Evolutionary conservation across 2,329 filamentous ascomycete species (phyloP).

Genomic region (Sporothrix protearum): DNA sequence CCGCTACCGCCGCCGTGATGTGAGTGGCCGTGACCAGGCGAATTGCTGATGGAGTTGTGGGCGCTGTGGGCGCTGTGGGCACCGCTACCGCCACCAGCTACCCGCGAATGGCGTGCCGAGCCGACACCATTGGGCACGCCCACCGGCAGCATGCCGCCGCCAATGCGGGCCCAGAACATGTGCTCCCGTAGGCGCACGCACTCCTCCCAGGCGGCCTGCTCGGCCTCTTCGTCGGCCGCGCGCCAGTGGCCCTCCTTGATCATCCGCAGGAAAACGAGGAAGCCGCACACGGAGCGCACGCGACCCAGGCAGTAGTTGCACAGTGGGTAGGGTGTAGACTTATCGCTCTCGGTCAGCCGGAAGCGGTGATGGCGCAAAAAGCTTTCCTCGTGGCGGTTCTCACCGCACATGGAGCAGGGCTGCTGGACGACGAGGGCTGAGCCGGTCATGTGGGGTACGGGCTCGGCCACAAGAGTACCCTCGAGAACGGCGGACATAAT

Average conservation of each 20-base stretch:
- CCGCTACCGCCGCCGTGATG: too few species aligned
- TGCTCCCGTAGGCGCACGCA: conserved; percentile 83
- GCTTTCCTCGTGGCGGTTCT: conserved; percentile 65
- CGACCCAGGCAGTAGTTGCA: conserved; percentile 84
- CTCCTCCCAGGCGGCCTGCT: conserved; percentile 91
- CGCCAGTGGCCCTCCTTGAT: conserved; percentile 91
- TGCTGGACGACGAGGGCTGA: conserved; percentile 31
- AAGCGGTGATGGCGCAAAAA: conserved; percentile 83
- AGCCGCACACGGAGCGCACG: conserved; percentile 85
- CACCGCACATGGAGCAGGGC: conserved; percentile 80
- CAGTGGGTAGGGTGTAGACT: conserved; percentile 81
- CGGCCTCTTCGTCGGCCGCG: conserved; percentile 75
- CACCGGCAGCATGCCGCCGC: conserved; percentile 80
- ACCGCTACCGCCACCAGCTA: conserved; percentile 5
- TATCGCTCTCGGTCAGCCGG: conserved; percentile 79
- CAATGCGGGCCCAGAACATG: conserved; percentile 95
- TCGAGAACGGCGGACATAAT: conserved; percentile 81
- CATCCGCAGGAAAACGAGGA: conserved; percentile 85
- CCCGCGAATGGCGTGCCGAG: conserved; percentile 14
- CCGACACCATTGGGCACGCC: neutral
- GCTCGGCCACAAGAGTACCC: conserved; percentile 84
- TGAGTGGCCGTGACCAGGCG: conserved; percentile 2
- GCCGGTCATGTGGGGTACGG: conserved; percentile 55
- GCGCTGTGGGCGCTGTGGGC: conserved; percentile 9
- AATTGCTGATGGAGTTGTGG: conserved; percentile 11